Conservation (phyloP, 108 stramenopile species). For the Cyclotella choctawhatcheeana region DNA sequence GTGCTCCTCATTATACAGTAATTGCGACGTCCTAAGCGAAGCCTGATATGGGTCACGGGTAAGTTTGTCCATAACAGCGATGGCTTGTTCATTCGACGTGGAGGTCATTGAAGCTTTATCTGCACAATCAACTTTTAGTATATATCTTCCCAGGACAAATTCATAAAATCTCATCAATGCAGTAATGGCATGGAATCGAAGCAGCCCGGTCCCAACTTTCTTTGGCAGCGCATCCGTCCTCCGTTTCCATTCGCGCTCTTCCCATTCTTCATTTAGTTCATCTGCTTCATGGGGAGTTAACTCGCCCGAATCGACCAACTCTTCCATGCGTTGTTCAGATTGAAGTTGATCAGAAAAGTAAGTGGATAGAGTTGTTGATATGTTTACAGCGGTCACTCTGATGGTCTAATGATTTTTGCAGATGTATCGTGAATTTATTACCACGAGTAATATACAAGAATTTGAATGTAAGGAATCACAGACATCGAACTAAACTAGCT, state of each 20-base stretch:
- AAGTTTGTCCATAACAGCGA: slow-evolving; percentile 50
- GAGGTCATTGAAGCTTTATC: not conserved
- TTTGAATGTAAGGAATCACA: too few species aligned
- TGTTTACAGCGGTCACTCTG: slow-evolving; percentile 42
- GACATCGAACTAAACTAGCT: not conserved
- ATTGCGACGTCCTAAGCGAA: slow-evolving; percentile 43
- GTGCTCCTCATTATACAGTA: slow-evolving; percentile 39
- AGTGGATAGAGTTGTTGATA: slow-evolving; percentile 41
- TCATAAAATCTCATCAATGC: slow-evolving; percentile 55
- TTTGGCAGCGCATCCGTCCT: slow-evolving; percentile 31
- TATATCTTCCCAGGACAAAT: slow-evolving; percentile 28
- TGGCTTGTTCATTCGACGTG: slow-evolving; percentile 31
- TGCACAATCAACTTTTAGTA: slow-evolving; percentile 37
- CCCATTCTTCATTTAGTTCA: slow-evolving; percentile 52
- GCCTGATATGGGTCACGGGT: slow-evolving; percentile 52
- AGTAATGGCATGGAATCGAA: slow-evolving; percentile 47
- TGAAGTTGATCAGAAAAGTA: slow-evolving; percentile 52
- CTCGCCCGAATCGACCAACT: slow-evolving; percentile 40
- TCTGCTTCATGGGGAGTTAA: slow-evolving; percentile 47
- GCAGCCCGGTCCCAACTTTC: slow-evolving; percentile 36
- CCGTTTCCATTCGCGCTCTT: slow-evolving; percentile 40
- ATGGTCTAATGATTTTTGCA: slow-evolving; percentile 45
- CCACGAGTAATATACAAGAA: too few species aligned
- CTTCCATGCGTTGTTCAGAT: slow-evolving; percentile 44
- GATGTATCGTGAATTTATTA: too few species aligned